Evolutionary conservation across 371 early-diverging fungal species (phyloP), one percentile per base, ranked within the genome.

Genomic region (Lichtheimia ornata): DNA sequence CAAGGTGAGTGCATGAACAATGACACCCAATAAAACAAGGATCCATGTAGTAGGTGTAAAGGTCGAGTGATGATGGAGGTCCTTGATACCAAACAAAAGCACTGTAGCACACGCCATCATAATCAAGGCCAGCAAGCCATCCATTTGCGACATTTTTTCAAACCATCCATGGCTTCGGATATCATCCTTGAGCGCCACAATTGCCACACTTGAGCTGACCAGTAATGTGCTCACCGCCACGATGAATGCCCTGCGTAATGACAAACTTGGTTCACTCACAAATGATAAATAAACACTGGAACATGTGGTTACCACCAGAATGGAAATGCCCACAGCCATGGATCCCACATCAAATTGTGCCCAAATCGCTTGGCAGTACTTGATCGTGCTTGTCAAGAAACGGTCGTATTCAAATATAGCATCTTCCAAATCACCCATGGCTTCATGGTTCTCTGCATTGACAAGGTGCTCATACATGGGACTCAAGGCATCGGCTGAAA

Each of bases 331-430:
- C 0, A 80, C 59, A 0, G 70, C 54, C 80, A 94, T 92, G 22
- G 80, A 73, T 1, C 76, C 76, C 0, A 87, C 74, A 53, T 97
- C 95, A 67, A 98, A 98, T 40, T 93, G 92, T 5, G 97, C 94
- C 97, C 98, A 98, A 47, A 92, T 85, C 18, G 84, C 74, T 14
- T 93, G 86, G 57, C 93, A 89, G 20, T 86, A 85, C 12, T 83
- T 77, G 25, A 97, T 76, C 0, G 91, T 82, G 13, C 72, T 67
- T 2, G 90, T 76, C 52, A 90, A 71, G 57, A 91, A 95, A 4
- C 69, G 66, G 35, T 84, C 79, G 63, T 92, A 92, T 6, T 62
- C 66, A 35, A 74, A 45, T 5, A 84, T 49, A 1, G 73, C 72
- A 5, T 79, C 56, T 47, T 77, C 72, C 2, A 87, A 62, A 3